Conservation (phyloP, 768 basidiomycete genomes). For the Neoboletus magnificus region DNA sequence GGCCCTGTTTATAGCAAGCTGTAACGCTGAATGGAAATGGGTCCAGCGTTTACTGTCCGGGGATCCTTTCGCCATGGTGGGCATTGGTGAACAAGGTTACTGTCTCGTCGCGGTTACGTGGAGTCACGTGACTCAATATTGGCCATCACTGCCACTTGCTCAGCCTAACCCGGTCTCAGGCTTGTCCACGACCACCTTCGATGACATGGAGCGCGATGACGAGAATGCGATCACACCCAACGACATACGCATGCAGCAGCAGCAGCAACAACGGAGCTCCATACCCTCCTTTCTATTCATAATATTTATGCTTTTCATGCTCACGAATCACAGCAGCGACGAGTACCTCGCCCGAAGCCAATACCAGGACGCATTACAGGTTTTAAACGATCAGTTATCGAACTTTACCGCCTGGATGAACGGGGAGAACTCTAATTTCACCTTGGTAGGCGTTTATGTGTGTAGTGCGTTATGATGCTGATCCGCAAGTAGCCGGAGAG, state of each 20-base stretch:
- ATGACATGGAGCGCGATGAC: slow-evolving; percentile 32
- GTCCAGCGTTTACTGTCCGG: slow-evolving; percentile 47
- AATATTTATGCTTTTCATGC: slow-evolving; percentile 71
- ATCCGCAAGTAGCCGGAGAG: slow-evolving; percentile 43
- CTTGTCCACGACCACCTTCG: not conserved
- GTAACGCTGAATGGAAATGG: slow-evolving; percentile 49
- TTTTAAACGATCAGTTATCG: slow-evolving; percentile 56
- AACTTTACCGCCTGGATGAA: slow-evolving; percentile 78
- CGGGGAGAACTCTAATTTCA: slow-evolving; percentile 62
- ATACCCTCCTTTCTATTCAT: slow-evolving; percentile 74
- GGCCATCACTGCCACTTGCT: not conserved
- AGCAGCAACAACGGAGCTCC: slow-evolving; percentile 53
- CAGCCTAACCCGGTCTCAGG: not conserved
- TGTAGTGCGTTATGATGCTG: not conserved
- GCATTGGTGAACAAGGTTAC: not conserved
- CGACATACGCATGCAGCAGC: slow-evolving; percentile 21
- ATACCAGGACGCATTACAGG: slow-evolving; percentile 61
- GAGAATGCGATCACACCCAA: slow-evolving; percentile 13
- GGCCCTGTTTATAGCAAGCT: slow-evolving; percentile 50
- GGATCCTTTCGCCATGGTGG: slow-evolving; percentile 19
- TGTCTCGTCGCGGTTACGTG: not conserved
- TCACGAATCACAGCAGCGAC: slow-evolving; percentile 71
- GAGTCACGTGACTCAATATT: slow-evolving; percentile 25
- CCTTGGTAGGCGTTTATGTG: slow-evolving; percentile 45
- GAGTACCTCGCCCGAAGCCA: slow-evolving; percentile 61